These are phyloP conservation scores for Pleurotus eryngii DNA, from an alignment of 768 basidiomycete genomes.

Conservation along the genomic window DNA sequence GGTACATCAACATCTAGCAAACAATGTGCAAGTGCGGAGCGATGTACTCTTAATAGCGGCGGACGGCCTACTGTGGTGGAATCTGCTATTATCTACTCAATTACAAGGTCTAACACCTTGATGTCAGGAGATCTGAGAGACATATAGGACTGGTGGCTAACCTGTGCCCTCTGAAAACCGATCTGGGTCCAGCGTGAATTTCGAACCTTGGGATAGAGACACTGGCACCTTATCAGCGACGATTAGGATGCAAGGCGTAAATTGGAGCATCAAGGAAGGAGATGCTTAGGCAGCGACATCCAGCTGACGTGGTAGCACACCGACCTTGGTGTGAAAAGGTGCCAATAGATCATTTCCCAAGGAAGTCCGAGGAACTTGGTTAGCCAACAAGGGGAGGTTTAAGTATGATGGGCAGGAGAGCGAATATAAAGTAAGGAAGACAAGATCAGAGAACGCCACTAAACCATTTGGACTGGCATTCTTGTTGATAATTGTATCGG, in stretches of 20 bases:
- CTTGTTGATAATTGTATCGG: slow-evolving; percentile 15
- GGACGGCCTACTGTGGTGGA: not conserved
- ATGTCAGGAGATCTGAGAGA: not conserved
- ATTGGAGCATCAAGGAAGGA: slow-evolving; percentile 14
- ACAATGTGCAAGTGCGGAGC: not conserved
- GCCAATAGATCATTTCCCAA: slow-evolving; percentile 4
- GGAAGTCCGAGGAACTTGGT: slow-evolving; percentile 15
- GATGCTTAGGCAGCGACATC: not conserved
- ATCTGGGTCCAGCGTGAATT: not conserved
- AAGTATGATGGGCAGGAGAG: not conserved
- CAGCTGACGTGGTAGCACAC: slow-evolving; percentile 5
- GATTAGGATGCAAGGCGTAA: not conserved
- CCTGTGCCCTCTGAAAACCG: not conserved
- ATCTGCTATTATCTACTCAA: not conserved
- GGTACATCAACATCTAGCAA: not conserved
- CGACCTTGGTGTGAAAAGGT: slow-evolving; percentile 1
- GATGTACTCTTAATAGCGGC: not conserved
- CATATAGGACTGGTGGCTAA: not conserved
- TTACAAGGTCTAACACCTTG: not conserved
- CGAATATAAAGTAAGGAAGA: slow-evolving; percentile 1
- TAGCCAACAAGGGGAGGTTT: not conserved
- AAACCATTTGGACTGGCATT: slow-evolving; percentile 27
- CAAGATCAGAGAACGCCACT: slow-evolving; percentile 25
- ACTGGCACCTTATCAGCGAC: not conserved
- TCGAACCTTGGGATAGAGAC: not conserved